A percentile compares a stretch with the other conserved stretches of the same genome.
These are phyloP conservation scores for Gynostemma pentaphyllum DNA, from an alignment of 306 rosid species.

Conservation along the genomic window DNA sequence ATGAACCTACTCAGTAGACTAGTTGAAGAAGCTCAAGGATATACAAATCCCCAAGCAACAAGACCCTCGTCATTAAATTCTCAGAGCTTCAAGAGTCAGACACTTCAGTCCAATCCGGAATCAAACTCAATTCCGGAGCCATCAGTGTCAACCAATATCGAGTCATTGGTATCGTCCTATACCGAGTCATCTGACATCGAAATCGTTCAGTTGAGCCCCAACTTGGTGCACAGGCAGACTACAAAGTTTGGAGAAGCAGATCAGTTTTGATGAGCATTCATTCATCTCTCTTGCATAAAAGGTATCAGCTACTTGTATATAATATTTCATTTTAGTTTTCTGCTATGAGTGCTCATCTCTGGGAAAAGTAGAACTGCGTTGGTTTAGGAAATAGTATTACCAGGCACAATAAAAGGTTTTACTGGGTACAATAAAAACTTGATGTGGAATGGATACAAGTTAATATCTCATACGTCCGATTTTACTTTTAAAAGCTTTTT, in stretches of 20 bases:
- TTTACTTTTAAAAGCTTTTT: no score
- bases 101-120: slow-evolving; percentile 23
- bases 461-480: no score
- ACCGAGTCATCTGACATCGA: slow-evolving; percentile 32
- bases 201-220: slow-evolving; percentile 33
- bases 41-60: slow-evolving; percentile 23
- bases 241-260: slow-evolving; percentile 33
- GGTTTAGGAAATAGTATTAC: no score
- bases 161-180: slow-evolving; percentile 37
- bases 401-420: no score
- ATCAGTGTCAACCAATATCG: neutral
- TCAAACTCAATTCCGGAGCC: slow-evolving; percentile 24
- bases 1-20: slow-evolving; percentile 69
- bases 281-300: neutral
- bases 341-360: neutral
- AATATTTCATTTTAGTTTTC: no score
- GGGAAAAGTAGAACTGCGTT: neutral
- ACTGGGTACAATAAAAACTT: no score
- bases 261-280: slow-evolving; percentile 16
- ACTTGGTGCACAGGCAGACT: slow-evolving; percentile 38
- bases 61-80: slow-evolving; percentile 22
- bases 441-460: no score
- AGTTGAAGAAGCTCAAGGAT: slow-evolving; percentile 43
- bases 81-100: slow-evolving; percentile 35
- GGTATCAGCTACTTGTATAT: neutral